Base-by-base conservation (phyloP, 805 yeast species). In the Komagataella ulmi region DNA sequence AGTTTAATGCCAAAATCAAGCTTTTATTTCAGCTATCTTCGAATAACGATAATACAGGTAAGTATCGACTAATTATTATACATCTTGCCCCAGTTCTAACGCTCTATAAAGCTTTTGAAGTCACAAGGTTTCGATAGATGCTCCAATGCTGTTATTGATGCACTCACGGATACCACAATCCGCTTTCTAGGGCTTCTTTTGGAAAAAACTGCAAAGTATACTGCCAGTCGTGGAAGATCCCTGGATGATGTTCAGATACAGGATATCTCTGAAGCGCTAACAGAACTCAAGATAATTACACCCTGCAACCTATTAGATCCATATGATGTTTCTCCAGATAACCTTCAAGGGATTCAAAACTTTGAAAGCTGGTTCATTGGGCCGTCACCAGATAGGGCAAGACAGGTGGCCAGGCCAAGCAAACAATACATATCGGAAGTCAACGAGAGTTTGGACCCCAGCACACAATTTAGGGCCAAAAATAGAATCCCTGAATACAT, bases 51-150 rank as follows among this genome's bases (percentile, higher is more conserved):
- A 54, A 69, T 77, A 49, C 84, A 79, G 61, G 62, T 71, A 53
- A 14, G 65, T 57, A 10, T 10, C 17, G 6, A 21, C 12, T 45
- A 3, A 19, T 19, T 43, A 12, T 45, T 36, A 45, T 24, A 24
- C 21, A 23, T 17, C 17, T 7, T 6, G 24, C 49, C 44, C 40
- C 23, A n/a, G 19, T n/a, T 45, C 46, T 30, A 44, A 19, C 45
- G 36, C 8, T 18, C 7, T 58, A 72, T 77, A 1, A 82, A 83
- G 66, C 69, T 83, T 3, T 73, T 91, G 50, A 80, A 88, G 55
- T 80, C 93, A 0, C 77, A 81, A 30, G 99, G 99, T 0, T 88
- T 89, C 59, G 96, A 88, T 55, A 75, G 81, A 58, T 81, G 90
- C 56, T 73, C 81, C 50, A 86, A 91, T 6, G 71, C 79, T 6